These are phyloP conservation scores for Fusarium fracticaudum DNA, from an alignment of 2,329 filamentous ascomycete genomes.

Conservation along the genomic window DNA sequence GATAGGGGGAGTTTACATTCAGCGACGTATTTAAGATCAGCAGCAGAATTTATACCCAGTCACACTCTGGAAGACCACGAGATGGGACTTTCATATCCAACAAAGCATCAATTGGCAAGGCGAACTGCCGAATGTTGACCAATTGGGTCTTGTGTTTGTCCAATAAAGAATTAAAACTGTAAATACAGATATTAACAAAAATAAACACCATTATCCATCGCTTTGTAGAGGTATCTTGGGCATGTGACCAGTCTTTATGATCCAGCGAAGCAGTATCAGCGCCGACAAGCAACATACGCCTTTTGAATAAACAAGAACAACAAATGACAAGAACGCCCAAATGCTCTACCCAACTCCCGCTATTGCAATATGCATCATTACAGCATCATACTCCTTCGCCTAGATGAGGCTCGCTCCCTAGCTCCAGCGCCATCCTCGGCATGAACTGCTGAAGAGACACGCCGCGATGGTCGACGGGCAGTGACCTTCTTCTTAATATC, in stretches of 20 bases:
- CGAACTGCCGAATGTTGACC: slow-evolving; percentile 26
- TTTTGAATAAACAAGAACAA: slow-evolving; percentile 18
- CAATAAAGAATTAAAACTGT: slow-evolving; percentile 37
- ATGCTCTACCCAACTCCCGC: slow-evolving; percentile 36
- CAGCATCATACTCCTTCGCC: slow-evolving; percentile 69
- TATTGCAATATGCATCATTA: slow-evolving; percentile 49
- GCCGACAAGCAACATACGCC: slow-evolving; percentile 38
- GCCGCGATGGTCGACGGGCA: slow-evolving; percentile 50
- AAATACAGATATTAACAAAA: slow-evolving; percentile 47
- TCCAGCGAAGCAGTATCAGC: slow-evolving; percentile 41
- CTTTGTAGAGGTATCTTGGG: slow-evolving; percentile 49
- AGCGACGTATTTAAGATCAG: slow-evolving; percentile 36
- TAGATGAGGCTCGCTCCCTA: slow-evolving; percentile 48
- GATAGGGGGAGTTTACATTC: slow-evolving; percentile 20
- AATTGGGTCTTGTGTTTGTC: slow-evolving; percentile 29
- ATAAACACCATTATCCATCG: slow-evolving; percentile 42
- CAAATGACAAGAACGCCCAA: slow-evolving; percentile 44
- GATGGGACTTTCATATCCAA: slow-evolving; percentile 33
- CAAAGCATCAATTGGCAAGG: slow-evolving; percentile 33
- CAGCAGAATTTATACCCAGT: slow-evolving; percentile 43
- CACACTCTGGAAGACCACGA: slow-evolving; percentile 22
- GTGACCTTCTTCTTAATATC: slow-evolving; percentile 37
- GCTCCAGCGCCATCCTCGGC: slow-evolving; percentile 47
- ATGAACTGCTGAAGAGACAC: slow-evolving; percentile 52
- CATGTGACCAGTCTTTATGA: slow-evolving; percentile 44